These are phyloP conservation scores for Fusarium sp. DNA, from an alignment of 2,329 filamentous ascomycete genomes.

Conservation along the genomic window DNA sequence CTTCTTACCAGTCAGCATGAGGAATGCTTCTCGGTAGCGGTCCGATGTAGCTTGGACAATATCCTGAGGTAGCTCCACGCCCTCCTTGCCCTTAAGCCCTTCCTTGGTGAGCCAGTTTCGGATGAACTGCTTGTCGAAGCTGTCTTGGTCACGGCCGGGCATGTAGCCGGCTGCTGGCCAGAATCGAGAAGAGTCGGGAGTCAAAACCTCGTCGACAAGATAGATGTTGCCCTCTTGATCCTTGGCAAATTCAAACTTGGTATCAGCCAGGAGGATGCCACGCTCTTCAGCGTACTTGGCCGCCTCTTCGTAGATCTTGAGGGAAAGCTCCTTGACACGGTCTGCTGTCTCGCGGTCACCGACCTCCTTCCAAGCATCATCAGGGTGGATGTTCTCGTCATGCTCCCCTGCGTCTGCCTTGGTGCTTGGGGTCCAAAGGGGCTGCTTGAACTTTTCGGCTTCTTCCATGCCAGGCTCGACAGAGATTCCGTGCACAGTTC, in stretches of 20 bases:
- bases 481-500: conserved; percentile 82
- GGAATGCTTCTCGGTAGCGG: conserved; percentile 81
- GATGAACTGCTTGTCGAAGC: conserved; percentile 88
- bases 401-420: conserved; percentile 84
- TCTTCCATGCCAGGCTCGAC: conserved; percentile 70
- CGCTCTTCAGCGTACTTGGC: conserved; percentile 40
- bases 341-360: conserved; percentile 47
- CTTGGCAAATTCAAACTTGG: conserved; percentile 45
- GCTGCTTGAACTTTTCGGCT: conserved; percentile 71
- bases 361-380: conserved; percentile 61
- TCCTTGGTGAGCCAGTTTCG: conserved; percentile 81
- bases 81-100: conserved; percentile 62
- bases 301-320: conserved; percentile 44
- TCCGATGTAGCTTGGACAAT: conserved; percentile 72
- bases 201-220: conserved; percentile 43
- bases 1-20: conserved; percentile 69
- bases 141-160: conserved; percentile 75
- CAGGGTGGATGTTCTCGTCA: conserved; percentile 85
- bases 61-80: conserved; percentile 72
- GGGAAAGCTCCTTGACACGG: conserved; percentile 44
- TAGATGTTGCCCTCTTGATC: conserved; percentile 46
- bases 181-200: conserved; percentile 77
- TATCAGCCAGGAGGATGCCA: conserved; percentile 42
- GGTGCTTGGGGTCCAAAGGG: conserved; percentile 82
- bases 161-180: conserved; percentile 76